Percentiles rank a stretch among this genome's conserved stretches.
Conservation (phyloP, 2,329 filamentous ascomycete genomes). For the Calonectria crousiana region DNA sequence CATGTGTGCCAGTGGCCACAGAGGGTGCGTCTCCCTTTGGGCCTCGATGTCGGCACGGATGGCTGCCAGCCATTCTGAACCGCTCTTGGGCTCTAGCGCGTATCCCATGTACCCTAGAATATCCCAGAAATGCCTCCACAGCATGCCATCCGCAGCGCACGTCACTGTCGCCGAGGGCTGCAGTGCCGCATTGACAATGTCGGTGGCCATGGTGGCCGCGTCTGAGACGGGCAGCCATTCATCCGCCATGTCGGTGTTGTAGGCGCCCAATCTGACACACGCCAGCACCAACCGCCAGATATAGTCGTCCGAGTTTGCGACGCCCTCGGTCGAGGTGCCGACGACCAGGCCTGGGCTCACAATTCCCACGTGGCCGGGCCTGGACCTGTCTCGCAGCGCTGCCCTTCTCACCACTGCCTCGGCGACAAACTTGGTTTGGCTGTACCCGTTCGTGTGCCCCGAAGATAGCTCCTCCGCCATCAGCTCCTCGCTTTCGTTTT, state of each 20-base stretch:
- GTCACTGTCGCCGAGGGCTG: not conserved
- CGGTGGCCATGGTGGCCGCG: conserved; percentile 19
- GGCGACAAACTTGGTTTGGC: conserved; percentile 41
- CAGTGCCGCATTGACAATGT: conserved; percentile 13
- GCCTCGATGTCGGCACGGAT: not conserved
- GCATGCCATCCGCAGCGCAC: not conserved
- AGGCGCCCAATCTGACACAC: conserved; percentile 26
- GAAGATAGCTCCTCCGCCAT: not conserved
- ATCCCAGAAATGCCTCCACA: not conserved
- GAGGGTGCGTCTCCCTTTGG: not conserved
- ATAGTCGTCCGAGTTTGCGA: conserved; percentile 36
- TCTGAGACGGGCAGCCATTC: conserved; percentile 26
- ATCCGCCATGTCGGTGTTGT: conserved; percentile 19
- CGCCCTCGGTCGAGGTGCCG: conserved; percentile 36
- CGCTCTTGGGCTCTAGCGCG: not conserved
- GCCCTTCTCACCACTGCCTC: conserved; percentile 34
- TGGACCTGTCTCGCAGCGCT: conserved; percentile 23
- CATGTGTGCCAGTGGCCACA: not conserved
- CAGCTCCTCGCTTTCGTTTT: not conserved
- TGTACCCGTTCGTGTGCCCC: conserved; percentile 22
- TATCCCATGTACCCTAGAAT: not conserved
- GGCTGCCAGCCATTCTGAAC: not conserved
- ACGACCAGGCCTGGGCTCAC: conserved; percentile 35
- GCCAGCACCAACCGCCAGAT: conserved; percentile 34
- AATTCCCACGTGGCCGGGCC: conserved; percentile 37